These are phyloP conservation scores for Symbiodinium natans DNA, from an alignment of 73 alveolate species.

Conservation along the genomic window DNA sequence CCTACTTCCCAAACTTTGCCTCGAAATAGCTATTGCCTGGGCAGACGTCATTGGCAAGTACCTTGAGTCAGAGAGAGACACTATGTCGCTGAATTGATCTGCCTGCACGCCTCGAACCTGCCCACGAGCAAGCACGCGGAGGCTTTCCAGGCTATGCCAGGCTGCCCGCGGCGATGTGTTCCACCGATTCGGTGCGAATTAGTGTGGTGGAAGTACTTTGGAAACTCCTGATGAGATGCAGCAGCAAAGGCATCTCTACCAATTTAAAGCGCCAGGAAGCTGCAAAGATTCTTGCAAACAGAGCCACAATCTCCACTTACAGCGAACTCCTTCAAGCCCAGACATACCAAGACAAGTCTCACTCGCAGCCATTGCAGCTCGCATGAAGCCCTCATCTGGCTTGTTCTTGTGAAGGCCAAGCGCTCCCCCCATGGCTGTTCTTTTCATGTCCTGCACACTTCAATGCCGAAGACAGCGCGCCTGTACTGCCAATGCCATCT, in stretches of 20 bases:
- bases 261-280: too few species aligned
- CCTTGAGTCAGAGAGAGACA: slow-evolving; percentile 19
- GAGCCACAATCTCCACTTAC: too few species aligned
- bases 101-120: neutral
- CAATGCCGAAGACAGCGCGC: too few species aligned
- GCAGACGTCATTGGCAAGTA: slow-evolving; percentile 49
- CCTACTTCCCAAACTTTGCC: too few species aligned
- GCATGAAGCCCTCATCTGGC: slow-evolving; percentile 87
- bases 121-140: too few species aligned
- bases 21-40: slow-evolving; percentile 15
- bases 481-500: too few species aligned
- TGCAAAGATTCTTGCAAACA: too few species aligned
- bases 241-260: neutral
- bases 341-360: slow-evolving; percentile 1
- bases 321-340: too few species aligned
- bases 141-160: too few species aligned
- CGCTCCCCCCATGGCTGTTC: slow-evolving; percentile 49
- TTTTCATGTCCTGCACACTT: slow-evolving; percentile 14
- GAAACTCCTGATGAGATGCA: neutral
- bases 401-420: slow-evolving; percentile 49
- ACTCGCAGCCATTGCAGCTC: slow-evolving; percentile 86
- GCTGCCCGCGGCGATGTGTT: slow-evolving; percentile 49
- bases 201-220: slow-evolving; percentile 56
- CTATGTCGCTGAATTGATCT: neutral
- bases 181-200: slow-evolving; percentile 58